phyloP scores from a whole-genome alignment of 352 stramenopile genomes.

The Phytophthora sansomeana region DNA sequence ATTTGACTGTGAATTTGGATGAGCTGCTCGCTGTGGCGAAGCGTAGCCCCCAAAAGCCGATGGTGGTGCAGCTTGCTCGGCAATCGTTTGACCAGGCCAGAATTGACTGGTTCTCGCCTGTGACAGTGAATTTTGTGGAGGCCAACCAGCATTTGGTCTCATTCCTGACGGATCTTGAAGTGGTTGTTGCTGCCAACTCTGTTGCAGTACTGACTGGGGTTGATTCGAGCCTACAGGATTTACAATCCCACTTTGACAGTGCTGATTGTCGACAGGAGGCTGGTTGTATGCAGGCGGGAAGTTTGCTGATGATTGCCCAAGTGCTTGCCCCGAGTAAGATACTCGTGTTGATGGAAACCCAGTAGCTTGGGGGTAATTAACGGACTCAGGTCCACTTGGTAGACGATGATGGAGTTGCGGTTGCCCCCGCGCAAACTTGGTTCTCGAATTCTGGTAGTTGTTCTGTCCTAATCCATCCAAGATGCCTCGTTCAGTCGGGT shows the following conservation, averaged over 20 bases:
- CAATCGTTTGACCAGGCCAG: conserved; percentile 3
- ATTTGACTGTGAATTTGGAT: conserved; percentile 3
- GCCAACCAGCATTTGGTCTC: conserved; percentile 11
- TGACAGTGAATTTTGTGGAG: conserved; percentile 6
- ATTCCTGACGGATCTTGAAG: background rate
- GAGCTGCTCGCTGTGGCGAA: conserved; percentile 4
- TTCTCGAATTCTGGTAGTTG: conserved; percentile 36
- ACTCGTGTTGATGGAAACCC: conserved; percentile 4
- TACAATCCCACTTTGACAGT: conserved; percentile 13
- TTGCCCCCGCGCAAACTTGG: conserved; percentile 57
- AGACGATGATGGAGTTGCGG: conserved; percentile 30
- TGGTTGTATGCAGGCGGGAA: background rate
- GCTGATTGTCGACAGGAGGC: conserved; percentile 9
- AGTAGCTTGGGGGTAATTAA: conserved; percentile 11
- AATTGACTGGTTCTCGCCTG: conserved; percentile 26
- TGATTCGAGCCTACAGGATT: conserved; percentile 3
- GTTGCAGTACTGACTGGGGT: conserved; percentile 24
- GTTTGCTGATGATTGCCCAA: background rate
- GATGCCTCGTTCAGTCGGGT: conserved; percentile 23
- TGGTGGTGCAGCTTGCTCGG: conserved; percentile 5
- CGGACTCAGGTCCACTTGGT: conserved; percentile 14
- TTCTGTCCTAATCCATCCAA: conserved; percentile 61
- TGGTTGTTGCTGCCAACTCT: conserved; percentile 24
- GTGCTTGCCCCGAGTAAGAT: conserved; percentile 8
- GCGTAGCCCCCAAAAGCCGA: background rate